Evolutionary conservation across 805 yeast genomes (phyloP), one percentile per base, ranked within the genome.

Genomic region (Candida tammaniensis): DNA sequence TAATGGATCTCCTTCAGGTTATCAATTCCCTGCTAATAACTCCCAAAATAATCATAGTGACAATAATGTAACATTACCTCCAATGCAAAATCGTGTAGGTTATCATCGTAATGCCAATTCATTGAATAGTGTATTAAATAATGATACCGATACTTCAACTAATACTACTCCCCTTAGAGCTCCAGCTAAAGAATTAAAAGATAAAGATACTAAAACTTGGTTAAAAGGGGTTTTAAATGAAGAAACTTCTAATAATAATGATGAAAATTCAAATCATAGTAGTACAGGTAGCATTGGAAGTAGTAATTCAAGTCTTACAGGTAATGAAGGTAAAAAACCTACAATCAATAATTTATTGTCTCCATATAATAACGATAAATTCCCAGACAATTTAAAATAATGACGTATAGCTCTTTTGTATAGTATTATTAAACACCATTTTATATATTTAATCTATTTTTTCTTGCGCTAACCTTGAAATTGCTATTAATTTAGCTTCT

Each of bases 341-440:
- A 53, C 62, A 4, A 59, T 61, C 18, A 48, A 55, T 32, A 54
- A 52, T 41, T 45, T 61, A 30, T 40, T 61, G 31, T 56, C 63
- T 4, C 63, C 61, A 7, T 40, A 44, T 24, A 39, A 41, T 16
- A 38, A 43, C 17, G 48, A 43, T 15, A 40, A 35, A 21, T 42
- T 42, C 30, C 36, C 38, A 14, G 19, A 16, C 4, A 7, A 30
- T 26, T n/a, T 20, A 4, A 23, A 33, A 24, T 26, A 20, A 11
- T 8, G 16, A 13, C n/a, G n/a, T n/a, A n/a, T n/a, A n/a, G n/a
- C 18, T 18, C 17, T 20, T 20, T 20, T 31, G 27, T 23, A 31
- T 31, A 31, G 20, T 21, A 25, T 22, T 16, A 26, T 26, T 17
- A 20, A 28, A 16, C 21, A n/a, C 17, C 20, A 5, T 9, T 6